These are phyloP conservation scores for Dalbergia cultrata DNA, from an alignment of 306 rosid genomes.

Conservation along the genomic window DNA sequence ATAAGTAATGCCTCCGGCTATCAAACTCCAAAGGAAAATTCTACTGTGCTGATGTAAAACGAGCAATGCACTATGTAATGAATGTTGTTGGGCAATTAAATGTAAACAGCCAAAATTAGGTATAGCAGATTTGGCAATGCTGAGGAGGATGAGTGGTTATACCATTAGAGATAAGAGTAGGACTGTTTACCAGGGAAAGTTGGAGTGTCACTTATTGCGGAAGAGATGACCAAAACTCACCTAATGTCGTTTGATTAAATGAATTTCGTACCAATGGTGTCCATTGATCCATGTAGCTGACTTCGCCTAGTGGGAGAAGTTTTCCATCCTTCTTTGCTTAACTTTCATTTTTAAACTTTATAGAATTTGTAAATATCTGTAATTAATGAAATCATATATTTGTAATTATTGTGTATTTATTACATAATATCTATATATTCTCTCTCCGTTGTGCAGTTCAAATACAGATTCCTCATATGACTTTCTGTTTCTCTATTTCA, in stretches of 20 bases:
- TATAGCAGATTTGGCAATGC: neutral
- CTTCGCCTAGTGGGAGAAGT: neutral
- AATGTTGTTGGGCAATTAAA: no score
- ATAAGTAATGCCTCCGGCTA: neutral
- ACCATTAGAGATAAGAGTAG: neutral
- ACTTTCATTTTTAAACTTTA: no score
- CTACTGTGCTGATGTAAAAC: neutral
- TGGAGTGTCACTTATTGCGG: neutral
- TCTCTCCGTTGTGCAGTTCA: no score
- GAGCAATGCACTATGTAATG: neutral
- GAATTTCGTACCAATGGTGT: neutral
- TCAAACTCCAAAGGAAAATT: slow-evolving; percentile 8
- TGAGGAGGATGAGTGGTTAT: slow-evolving; percentile 2
- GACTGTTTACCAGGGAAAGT: neutral
- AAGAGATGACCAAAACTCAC: neutral
- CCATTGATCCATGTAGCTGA: slow-evolving; percentile 2
- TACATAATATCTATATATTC: no score
- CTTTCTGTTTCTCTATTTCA: no score
- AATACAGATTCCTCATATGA: no score
- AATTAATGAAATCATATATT: no score
- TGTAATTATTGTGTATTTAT: no score
- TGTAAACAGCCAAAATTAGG: neutral
- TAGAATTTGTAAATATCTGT: no score
- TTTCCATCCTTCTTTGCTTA: neutral
- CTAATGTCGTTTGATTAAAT: slow-evolving; percentile 12